Conservation (phyloP, 2,329 filamentous ascomycete species). For the Coleophoma crateriformis region DNA sequence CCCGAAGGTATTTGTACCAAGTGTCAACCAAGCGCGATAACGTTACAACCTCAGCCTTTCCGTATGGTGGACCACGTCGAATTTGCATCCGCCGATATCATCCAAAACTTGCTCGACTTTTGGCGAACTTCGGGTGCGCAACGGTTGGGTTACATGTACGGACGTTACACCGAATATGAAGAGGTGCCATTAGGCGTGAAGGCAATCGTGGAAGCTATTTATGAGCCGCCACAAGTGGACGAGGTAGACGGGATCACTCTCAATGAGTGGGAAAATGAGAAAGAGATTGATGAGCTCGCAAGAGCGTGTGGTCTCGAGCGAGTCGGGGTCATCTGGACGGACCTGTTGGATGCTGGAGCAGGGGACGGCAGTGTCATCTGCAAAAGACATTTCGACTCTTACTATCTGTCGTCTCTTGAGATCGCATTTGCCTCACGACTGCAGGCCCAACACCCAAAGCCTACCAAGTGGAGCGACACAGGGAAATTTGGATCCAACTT, state of each 20-base stretch:
- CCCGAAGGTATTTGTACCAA: slow-evolving; percentile 97
- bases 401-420: slow-evolving; percentile 88
- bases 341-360: slow-evolving; percentile 75
- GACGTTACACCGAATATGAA: slow-evolving; percentile 82
- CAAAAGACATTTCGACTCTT: slow-evolving; percentile 89
- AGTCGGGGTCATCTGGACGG: slow-evolving; percentile 91
- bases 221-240: slow-evolving; percentile 87
- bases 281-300: slow-evolving; percentile 75
- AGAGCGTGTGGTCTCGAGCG: slow-evolving; percentile 78
- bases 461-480: slow-evolving; percentile 95
- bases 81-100: slow-evolving; percentile 77
- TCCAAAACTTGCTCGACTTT: slow-evolving; percentile 85
- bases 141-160: slow-evolving; percentile 85
- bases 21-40: slow-evolving; percentile 96
- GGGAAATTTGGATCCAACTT: slow-evolving; percentile 94
- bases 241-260: slow-evolving; percentile 86
- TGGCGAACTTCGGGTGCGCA: slow-evolving; percentile 86
- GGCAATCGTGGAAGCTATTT: slow-evolving; percentile 93
- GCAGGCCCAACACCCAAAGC: slow-evolving; percentile 82
- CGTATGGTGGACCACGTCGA: slow-evolving; percentile 99
- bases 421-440: slow-evolving; percentile 83
- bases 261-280: slow-evolving; percentile 78
- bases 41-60: slow-evolving; percentile 85
- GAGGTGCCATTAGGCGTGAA: slow-evolving; percentile 93
- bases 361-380: slow-evolving; percentile 85